Base-by-base conservation (phyloP, 129 eudicot genomes). In the Calendula officinalis region DNA sequence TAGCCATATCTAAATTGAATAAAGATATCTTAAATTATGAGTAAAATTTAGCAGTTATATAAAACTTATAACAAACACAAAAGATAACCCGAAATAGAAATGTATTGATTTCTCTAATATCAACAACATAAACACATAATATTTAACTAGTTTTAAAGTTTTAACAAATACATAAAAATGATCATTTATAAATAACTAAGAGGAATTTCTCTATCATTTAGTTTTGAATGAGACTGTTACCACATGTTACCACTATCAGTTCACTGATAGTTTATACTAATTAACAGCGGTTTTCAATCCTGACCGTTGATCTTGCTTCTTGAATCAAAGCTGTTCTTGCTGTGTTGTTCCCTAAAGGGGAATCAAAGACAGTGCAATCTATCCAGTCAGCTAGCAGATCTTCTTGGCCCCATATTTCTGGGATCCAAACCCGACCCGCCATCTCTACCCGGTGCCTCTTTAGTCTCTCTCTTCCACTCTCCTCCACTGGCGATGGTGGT, bases 381-480 rank as follows among this genome's bases (percentile, higher is more conserved):
- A 84, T 77, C 90, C 94, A 91, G 30, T 85, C 96, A 77, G 80
- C 87, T 8, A 87, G 87, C 36, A 80, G 51, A 40, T 69, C 82
- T 58, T 91, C 98, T 30, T 91, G 94, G 0, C 95, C 96, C 98
- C 98, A 91, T 65, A 79, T 71, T 47, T 91, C 98, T 9, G 98
- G 98, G 14, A 91, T 77, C 94, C 90, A 78, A 11, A 91, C 96
- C 69, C 83, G 86, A 55, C 96, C 96, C 69, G 94, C 88, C 66
- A 87, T 76, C 52, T 91, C 91, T 3, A 37, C 74, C 70, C 98
- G 84, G 36, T 87, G 90, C 69, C 90, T 79, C 83, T 85, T 85
- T 52, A 91, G 66, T 69, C 75, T 91, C 79, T 87, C 94, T 49
- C 98, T 77, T 33, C 86, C 87, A 73, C 82, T 73, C 64, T 65